A percentile compares a stretch with the other conserved stretches of the same genome.
Evolutionary conservation across 305 asterid genomes (phyloP).

Genomic region (Plantago coronopus): DNA sequence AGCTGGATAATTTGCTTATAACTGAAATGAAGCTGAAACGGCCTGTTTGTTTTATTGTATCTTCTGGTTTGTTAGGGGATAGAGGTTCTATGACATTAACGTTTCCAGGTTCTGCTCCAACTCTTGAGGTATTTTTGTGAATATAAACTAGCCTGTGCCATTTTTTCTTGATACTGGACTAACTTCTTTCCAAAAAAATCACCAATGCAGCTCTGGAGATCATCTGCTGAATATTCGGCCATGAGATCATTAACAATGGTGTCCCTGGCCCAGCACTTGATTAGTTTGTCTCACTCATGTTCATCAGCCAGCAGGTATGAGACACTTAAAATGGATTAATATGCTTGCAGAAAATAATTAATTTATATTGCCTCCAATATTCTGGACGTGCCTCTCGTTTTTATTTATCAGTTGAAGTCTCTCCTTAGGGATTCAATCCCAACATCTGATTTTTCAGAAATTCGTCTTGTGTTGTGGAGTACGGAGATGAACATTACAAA

Average conservation of each 20-base stretch:
- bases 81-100: conserved; percentile 83
- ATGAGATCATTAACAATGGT: conserved; percentile 93
- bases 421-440: conserved; percentile 7
- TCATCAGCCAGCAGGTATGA: conserved; percentile 84
- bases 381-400: conserved; percentile 6
- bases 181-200: conserved; percentile 22
- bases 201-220: conserved; percentile 84
- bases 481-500: no score
- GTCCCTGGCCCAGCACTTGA: conserved; percentile 95
- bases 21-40: conserved; percentile 78
- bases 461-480: no score
- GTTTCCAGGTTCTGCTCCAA: conserved; percentile 72
- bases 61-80: conserved; percentile 94
- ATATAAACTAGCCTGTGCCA: conserved; percentile 3
- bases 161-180: neutral
- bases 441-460: no score
- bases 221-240: conserved; percentile 89
- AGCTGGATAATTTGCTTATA: conserved; percentile 73
- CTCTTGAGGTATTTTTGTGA: conserved; percentile 65
- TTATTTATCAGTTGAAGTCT: conserved; percentile 19
- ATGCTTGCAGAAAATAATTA: conserved; percentile 6
- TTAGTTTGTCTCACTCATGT: conserved; percentile 76
- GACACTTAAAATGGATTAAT: conserved; percentile 17
- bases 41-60: conserved; percentile 60
- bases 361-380: conserved; percentile 10